Evolutionary conservation across 441 rosid species (phyloP), one percentile per base, ranked within the genome.

Genomic region (Erodium trifolium): DNA sequence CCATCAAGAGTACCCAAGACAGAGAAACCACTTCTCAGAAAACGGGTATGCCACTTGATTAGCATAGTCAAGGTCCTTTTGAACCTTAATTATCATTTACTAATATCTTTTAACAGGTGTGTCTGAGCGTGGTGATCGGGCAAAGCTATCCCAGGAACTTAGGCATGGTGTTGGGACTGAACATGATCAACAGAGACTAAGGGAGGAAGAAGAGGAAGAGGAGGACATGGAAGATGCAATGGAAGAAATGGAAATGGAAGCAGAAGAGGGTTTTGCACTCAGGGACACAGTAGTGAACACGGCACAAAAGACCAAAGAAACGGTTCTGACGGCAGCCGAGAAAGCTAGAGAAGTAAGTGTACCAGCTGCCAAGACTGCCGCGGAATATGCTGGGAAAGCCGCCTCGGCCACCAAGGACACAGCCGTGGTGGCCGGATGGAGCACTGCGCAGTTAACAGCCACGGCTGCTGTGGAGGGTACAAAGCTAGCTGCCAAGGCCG

Each of bases 401-500:
- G 41, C 41, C 41, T 37, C 41, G 0, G 41, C 41, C 41, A 37
- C 63, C 63, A 57, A 57, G 29, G 29, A 57, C 12, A 57, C 63
- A 0, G 63, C 63, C 3, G 63, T 57, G 0, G 29, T 16, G 63
- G 63, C 63, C 5, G 63, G 63, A 9, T 57, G 63, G 63, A 57
- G 63, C 63, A 57, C 63, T 17, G 63, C 63, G 0, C 63, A 57
- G 63, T 8, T 57, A 9, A 57, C 63, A 1, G 27, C 63, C 23
- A 8, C 63, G 2, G 63, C 63, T 8, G 63, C 63, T 2, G 63
- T 57, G 63, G 63, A 57, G 12, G 63, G 63, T 1, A 57, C 63
- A 18, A 57, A 18, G 27, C 27, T 57, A 9, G 63, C 63, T 57
- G 27, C 63, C 11, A 16, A 9, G 27, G 63, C 63, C 27, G 63